A percentile compares a stretch with the other conserved stretches of the same genome.
Evolutionary conservation across 139 green algal species (phyloP).

Genomic region (Chlorella sp.): DNA sequence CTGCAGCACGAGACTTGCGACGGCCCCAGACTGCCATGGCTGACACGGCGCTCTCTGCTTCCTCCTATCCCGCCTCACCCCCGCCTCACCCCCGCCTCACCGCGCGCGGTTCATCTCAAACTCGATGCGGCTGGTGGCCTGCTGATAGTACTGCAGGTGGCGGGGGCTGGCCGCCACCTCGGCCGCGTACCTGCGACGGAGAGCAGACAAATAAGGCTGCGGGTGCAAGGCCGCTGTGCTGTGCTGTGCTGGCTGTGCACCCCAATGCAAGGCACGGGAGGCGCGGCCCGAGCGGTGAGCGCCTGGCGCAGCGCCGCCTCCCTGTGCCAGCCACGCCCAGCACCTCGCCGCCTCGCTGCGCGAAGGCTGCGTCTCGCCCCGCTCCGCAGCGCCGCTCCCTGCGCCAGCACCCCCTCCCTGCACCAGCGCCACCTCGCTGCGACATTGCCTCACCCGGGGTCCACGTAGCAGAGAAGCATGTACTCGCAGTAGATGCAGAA

Average conservation of each 20-base stretch:
- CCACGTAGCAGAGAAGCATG: constrained; percentile 27
- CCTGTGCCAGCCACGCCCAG: too few species aligned
- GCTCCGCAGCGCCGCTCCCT: neutral
- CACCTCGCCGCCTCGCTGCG: too few species aligned
- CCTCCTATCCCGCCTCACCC: neutral
- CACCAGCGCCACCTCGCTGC: neutral
- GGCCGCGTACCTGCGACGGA: constrained; percentile 22
- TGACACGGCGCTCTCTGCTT: too few species aligned
- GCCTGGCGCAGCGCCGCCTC: too few species aligned
- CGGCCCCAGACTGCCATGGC: neutral
- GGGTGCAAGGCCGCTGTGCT: too few species aligned
- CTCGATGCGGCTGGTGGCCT: constrained; percentile 12
- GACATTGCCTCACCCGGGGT: constrained; percentile 14
- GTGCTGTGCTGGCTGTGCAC: neutral
- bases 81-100: neutral
- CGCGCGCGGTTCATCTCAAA: constrained; percentile 9
- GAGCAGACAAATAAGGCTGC: too few species aligned
- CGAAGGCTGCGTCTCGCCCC: too few species aligned
- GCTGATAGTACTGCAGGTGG: constrained; percentile 23
- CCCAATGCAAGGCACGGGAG: neutral
- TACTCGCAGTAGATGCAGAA: constrained; percentile 43
- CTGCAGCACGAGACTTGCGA: neutral
- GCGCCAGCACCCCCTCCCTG: neutral
- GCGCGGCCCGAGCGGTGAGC: too few species aligned
- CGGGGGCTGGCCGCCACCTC: constrained; percentile 3